Evolutionary conservation across 345 rosid genomes (phyloP).

Genomic region (Durio zibethinus): DNA sequence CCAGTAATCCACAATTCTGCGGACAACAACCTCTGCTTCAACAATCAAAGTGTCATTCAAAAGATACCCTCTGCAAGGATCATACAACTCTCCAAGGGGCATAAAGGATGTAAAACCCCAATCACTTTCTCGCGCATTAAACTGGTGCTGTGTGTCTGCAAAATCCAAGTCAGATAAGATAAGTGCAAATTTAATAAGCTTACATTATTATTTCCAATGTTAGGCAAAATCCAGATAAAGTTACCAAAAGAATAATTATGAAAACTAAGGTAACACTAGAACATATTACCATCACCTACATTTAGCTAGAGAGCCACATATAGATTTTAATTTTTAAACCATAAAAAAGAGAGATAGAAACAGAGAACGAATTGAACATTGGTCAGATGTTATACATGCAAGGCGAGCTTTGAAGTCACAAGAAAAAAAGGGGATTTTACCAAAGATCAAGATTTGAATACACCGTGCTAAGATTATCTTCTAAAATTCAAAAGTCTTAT

Average conservation of each 20-base stretch:
- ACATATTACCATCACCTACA: background rate
- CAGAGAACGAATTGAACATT: background rate
- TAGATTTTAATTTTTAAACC: background rate
- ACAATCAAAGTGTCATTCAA: conserved; percentile 68
- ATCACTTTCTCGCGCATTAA: conserved; percentile 88
- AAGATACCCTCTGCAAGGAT: conserved; percentile 78
- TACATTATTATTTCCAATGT: background rate
- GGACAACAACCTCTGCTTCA: conserved; percentile 92
- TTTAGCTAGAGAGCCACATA: background rate
- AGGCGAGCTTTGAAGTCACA: background rate
- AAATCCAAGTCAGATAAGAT: conserved; percentile 14
- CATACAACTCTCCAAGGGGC: conserved; percentile 91
- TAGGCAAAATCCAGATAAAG: background rate
- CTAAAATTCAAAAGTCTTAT: background rate
- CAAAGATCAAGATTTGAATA: background rate
- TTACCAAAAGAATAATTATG: background rate
- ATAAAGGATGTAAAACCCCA: conserved; percentile 96
- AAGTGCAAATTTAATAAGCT: background rate
- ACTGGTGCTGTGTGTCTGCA: conserved; percentile 90
- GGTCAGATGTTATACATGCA: background rate
- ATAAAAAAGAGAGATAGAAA: too few species aligned
- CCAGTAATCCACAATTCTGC: conserved; percentile 79
- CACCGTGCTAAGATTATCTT: background rate
- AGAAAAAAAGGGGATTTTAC: background rate
- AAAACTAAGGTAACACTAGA: background rate